Evolutionary conservation across 1,284 basidiomycete genomes (phyloP), one percentile per base, ranked within the genome.

Genomic region (Sanghuangporus weigelae): DNA sequence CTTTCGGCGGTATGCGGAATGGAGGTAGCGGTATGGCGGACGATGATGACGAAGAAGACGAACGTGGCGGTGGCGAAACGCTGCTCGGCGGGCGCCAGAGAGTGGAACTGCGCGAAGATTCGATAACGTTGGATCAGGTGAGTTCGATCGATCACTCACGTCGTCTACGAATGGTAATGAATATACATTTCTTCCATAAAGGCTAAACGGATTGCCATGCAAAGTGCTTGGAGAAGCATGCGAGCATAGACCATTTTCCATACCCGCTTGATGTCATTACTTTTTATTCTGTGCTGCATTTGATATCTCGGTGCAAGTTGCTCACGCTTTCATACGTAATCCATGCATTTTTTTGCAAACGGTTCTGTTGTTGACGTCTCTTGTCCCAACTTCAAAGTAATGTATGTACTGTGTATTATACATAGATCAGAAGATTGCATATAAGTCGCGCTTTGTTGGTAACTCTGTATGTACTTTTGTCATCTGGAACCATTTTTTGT

Each of bases 71-170:
- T 0, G 82, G 84, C 14, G 79, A 81, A 14, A 23, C 38, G 35
- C 19, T 63, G 11, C 46, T 63, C 11, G 80, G 85, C 60, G 85
- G 87, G 23, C 81, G 80, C 67, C 89, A 92, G 75, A 82, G 77
- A 69, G 82, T 93, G 44, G 86, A 89, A 69, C 77, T 95, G 68
- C 81, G 81, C 69, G 90, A 92, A 71, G 90, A 87, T 69, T 86
- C 88, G 35, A 95, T 96, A 72, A 89, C 90, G 11, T 80, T 95
- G 67, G 94, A 96, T 68, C 93, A 96, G 84, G 92, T 92, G 70
- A 60, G 82, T 73, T 35, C 44, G 53, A 16, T 21, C 26, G 6
- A 36, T 54, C 31, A 31, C 31, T 16, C 16, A 54, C 35, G 14
- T 51, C 19, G 21, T 23, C 10, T 12, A 44, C 42, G 42, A 26